phyloP scores from a whole-genome alignment of 805 yeast genomes.

The Candida sithepensis region DNA sequence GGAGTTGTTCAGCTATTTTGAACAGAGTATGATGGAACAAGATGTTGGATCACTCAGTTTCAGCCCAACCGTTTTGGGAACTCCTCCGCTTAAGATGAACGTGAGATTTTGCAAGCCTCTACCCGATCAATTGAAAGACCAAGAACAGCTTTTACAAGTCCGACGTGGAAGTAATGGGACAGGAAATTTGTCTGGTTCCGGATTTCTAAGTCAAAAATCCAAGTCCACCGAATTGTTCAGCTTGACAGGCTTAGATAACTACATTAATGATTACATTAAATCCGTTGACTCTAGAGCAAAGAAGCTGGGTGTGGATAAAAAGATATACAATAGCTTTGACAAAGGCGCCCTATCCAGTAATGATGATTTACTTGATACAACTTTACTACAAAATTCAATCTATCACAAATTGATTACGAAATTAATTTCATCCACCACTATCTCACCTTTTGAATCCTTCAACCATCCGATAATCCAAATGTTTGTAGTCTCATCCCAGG shows the following conservation, averaged over 20 bases:
- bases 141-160: slow-evolving; percentile 11
- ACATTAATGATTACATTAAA: slow-evolving; percentile 20
- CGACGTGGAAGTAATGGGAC: slow-evolving; percentile 11
- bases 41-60: slow-evolving; percentile 14
- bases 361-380: slow-evolving; percentile 11
- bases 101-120: slow-evolving; percentile 28
- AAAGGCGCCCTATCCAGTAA: not conserved
- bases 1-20: slow-evolving; percentile 27
- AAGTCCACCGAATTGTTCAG: slow-evolving; percentile 23
- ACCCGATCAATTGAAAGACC: slow-evolving; percentile 21
- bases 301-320: slow-evolving; percentile 1
- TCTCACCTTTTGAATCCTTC: slow-evolving; percentile 79
- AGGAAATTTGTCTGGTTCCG: slow-evolving; percentile 6
- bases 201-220: slow-evolving; percentile 1
- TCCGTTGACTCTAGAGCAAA: slow-evolving; percentile 15
- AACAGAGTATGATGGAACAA: slow-evolving; percentile 18
- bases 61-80: not conserved
- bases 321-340: not conserved
- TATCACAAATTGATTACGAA: slow-evolving; percentile 58
- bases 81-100: slow-evolving; percentile 15
- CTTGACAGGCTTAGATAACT: slow-evolving; percentile 11
- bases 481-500: slow-evolving; percentile 57
- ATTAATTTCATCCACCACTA: slow-evolving; percentile 52
- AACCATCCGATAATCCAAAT: slow-evolving; percentile 82
- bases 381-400: slow-evolving; percentile 39